A percentile compares a stretch with the other conserved stretches of the same genome.
Conservation (phyloP, 2,329 filamentous ascomycete species). For the Xylogone sp. region DNA sequence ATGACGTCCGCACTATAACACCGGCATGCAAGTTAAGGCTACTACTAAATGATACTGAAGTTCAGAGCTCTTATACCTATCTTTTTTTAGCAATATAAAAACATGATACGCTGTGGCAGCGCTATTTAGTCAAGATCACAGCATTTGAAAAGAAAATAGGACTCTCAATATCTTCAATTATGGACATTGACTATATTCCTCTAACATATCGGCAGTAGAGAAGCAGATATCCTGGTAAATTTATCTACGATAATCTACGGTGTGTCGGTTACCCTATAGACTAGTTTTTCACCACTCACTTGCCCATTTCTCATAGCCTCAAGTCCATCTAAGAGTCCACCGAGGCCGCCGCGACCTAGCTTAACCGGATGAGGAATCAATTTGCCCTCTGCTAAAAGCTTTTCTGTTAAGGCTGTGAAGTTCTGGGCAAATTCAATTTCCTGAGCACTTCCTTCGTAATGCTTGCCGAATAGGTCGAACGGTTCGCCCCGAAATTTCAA, state of each 20-base stretch:
- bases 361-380: conserved; percentile 28
- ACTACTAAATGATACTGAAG: too few relatives aligned
- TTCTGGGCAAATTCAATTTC: conserved; percentile 29
- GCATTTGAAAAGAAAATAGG: background rate
- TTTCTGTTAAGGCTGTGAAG: conserved; percentile 29
- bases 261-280: conserved; percentile 6
- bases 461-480: conserved; percentile 2
- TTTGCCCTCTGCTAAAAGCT: conserved; percentile 29
- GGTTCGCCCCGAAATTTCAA: conserved; percentile 11
- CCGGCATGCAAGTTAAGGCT: too few relatives aligned
- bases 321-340: conserved; percentile 9
- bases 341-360: conserved; percentile 6
- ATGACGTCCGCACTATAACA: too few relatives aligned
- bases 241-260: background rate
- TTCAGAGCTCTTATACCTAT: too few relatives aligned
- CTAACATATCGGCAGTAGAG: background rate
- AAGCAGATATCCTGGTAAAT: background rate
- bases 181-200: background rate
- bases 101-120: too few relatives aligned
- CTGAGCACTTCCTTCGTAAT: conserved; percentile 8
- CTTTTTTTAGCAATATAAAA: too few relatives aligned
- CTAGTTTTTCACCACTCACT: conserved; percentile 12
- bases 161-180: background rate
- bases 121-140: background rate
- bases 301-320: conserved; percentile 4